Evolutionary conservation across 495 filamentous ascomycete species (phyloP).

Genomic region (Podospora tetraspora): DNA sequence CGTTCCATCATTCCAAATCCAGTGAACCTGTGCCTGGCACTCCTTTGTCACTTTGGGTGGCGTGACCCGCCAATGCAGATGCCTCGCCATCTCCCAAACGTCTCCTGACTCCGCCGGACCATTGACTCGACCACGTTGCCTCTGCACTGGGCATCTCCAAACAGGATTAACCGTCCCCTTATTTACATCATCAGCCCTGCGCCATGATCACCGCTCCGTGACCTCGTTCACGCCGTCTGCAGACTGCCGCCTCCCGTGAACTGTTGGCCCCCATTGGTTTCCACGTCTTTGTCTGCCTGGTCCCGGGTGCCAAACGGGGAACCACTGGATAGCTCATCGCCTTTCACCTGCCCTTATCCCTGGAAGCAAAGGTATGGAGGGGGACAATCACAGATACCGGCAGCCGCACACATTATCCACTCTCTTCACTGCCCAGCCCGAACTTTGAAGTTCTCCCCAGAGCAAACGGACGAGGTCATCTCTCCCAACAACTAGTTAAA

Average conservation of each 20-base stretch:
- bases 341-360: not conserved
- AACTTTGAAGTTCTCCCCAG: no score
- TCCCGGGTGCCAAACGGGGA: not conserved
- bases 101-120: conserved; percentile 1
- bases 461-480: not conserved
- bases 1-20: no score
- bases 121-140: conserved; percentile 3
- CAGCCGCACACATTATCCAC: not conserved
- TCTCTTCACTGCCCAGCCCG: not conserved
- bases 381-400: not conserved
- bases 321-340: no score
- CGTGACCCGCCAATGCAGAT: conserved; percentile 2
- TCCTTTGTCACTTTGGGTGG: conserved; percentile 2
- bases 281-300: not conserved
- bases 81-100: not conserved
- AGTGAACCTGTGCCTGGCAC: not conserved
- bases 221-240: not conserved
- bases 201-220: not conserved
- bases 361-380: no score
- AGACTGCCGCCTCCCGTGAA: not conserved
- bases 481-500: not conserved
- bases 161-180: not conserved
- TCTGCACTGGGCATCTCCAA: not conserved
- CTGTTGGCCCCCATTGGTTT: not conserved
- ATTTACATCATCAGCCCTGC: not conserved